These are phyloP conservation scores for Zygoascus meyerae DNA, from an alignment of 1,139 yeast species.

Conservation along the genomic window DNA sequence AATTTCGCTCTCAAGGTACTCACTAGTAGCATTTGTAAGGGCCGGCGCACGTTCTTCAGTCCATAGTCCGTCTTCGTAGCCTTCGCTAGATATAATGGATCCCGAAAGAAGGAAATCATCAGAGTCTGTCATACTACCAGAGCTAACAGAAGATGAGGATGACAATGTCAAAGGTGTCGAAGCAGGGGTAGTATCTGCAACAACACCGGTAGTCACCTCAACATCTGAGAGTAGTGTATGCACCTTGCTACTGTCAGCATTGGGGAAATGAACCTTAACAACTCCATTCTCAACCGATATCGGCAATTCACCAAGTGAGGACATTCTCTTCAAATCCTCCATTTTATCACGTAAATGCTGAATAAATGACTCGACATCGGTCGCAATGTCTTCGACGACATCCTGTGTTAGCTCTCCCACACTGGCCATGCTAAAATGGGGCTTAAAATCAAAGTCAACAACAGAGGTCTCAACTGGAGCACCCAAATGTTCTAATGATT, in stretches of 20 bases:
- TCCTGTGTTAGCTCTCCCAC: slow-evolving; percentile 27
- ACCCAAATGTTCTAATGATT: not conserved
- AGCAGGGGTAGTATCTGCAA: slow-evolving; percentile 14
- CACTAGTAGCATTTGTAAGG: slow-evolving; percentile 7
- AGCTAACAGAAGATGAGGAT: slow-evolving; percentile 10
- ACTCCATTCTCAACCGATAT: slow-evolving; percentile 29
- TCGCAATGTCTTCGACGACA: slow-evolving; percentile 18
- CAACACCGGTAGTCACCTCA: slow-evolving; percentile 31
- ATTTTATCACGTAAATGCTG: slow-evolving; percentile 21
- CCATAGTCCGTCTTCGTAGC: not conserved
- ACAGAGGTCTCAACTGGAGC: slow-evolving; percentile 16
- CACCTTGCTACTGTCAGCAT: slow-evolving; percentile 33
- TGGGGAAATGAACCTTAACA: slow-evolving; percentile 36
- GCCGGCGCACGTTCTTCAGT: slow-evolving; percentile 5
- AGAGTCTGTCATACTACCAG: slow-evolving; percentile 7
- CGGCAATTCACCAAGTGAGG: slow-evolving; percentile 35
- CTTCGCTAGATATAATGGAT: slow-evolving; percentile 8
- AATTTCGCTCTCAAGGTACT: slow-evolving; percentile 6
- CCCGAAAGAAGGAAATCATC: slow-evolving; percentile 3
- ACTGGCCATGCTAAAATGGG: slow-evolving; percentile 27
- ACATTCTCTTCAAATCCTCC: slow-evolving; percentile 28
- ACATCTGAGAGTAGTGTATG: slow-evolving; percentile 28
- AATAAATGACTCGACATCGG: slow-evolving; percentile 26
- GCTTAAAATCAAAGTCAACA: slow-evolving; percentile 34
- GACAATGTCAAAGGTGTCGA: slow-evolving; percentile 10